A percentile compares a stretch with the other conserved stretches of the same genome.
These are phyloP conservation scores for Apiospora malaysiana DNA, from an alignment of 2,329 filamentous ascomycete species.

Conservation along the genomic window DNA sequence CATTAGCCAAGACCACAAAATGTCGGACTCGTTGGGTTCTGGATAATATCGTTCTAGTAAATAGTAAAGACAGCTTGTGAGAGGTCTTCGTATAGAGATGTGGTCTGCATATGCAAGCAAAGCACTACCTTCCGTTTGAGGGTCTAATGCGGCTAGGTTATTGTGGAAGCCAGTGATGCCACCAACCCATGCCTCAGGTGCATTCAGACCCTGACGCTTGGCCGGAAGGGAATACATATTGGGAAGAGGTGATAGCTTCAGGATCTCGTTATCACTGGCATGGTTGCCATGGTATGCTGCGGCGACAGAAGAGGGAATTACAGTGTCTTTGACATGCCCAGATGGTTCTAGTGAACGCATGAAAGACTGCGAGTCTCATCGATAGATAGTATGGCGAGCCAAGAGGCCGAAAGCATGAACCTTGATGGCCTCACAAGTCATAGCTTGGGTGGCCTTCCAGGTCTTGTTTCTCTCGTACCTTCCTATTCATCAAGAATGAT, in stretches of 20 bases:
- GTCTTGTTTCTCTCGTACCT: not conserved
- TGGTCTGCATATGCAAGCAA: not conserved
- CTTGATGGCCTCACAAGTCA: not conserved
- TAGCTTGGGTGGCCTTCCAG: not conserved
- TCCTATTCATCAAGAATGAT: slow-evolving; percentile 10
- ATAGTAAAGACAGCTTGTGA: not conserved
- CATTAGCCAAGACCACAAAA: not conserved
- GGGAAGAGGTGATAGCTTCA: not conserved
- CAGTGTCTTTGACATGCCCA: not conserved
- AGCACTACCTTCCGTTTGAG: slow-evolving; percentile 8
- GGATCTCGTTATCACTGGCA: not conserved
- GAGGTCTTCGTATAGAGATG: slow-evolving; percentile 10
- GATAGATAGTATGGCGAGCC: slow-evolving; percentile 1
- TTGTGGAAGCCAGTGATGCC: not conserved
- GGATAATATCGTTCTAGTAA: not conserved
- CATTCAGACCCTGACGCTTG: not conserved
- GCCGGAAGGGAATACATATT: not conserved
- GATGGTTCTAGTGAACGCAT: not conserved
- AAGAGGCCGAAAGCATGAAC: not conserved
- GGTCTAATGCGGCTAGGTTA: not conserved
- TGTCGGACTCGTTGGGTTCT: not conserved
- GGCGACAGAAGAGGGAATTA: not conserved
- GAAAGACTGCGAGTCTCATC: not conserved
- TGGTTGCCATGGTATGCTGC: not conserved
- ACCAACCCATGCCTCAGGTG: not conserved